Evolutionary conservation across 352 stramenopile genomes (phyloP), one percentile per base, ranked within the genome.

Genomic region (Pythium biforme): DNA sequence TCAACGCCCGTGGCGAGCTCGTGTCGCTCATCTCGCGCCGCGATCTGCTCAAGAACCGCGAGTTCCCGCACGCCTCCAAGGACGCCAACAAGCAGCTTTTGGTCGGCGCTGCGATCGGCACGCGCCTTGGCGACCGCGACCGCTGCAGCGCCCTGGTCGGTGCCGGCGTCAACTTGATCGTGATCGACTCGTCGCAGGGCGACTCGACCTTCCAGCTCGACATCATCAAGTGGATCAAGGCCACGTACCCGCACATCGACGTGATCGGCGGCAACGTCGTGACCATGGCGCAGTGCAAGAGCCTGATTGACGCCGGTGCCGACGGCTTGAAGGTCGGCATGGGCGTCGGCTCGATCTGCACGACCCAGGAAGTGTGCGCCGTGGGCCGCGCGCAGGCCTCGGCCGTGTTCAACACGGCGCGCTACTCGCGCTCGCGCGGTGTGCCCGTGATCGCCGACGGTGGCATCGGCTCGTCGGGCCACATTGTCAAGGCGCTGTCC

Each of bases 201-300:
- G 97, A 99, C 79, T 99, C 97, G 54, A 88, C 96, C 22, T 95
- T 88, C 77, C 87, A 95, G 73, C 88, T 95, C 37, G 87, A 95
- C 25, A 75, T 96, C 39, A 89, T 94, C 71, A 85, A 96, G 64
- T 92, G 98, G 81, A 97, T 99, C 72, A 99, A 99, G 83, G 55
- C 62, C 41, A 97, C 80, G 33, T 96, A 98, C 77, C 96, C 96
- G 37, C 74, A 94, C 48, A 83, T 98, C 43, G 95, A 99, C 65
- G 97, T 99, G 14, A 99, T 99, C 72, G 97, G 94, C 59, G 98
- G 98, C 59, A 99, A 99, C 79, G 96, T 99, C 27, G 97, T 99
- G 27, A 99, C 97, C 37, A 91, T 94, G 50, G 88, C 88, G 29
- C 98, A 99, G 85, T 98, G 95, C 64, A 92, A 98, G 72, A 96